Evolutionary conservation across 2,329 filamentous ascomycete genomes (phyloP).

Genomic region (Coniochaeta prunicola): DNA sequence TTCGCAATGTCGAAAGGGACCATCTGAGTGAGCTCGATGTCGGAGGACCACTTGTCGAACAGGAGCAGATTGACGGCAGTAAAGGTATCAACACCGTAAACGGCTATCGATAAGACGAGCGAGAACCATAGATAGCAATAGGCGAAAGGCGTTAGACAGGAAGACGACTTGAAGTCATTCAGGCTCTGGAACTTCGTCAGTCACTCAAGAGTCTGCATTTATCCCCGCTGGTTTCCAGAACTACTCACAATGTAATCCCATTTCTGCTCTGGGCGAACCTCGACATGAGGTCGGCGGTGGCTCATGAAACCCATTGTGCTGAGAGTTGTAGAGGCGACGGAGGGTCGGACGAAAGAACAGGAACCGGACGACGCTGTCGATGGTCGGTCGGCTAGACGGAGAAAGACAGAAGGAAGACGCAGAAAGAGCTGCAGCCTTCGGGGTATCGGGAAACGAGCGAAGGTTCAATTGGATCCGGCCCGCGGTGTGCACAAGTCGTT

Average conservation of each 20-base stretch:
- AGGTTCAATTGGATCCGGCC: slow-evolving; percentile 11
- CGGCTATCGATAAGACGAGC: slow-evolving; percentile 68
- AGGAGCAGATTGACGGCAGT: slow-evolving; percentile 85
- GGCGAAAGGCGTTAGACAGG: slow-evolving; percentile 68
- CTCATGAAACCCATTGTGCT: slow-evolving; percentile 59
- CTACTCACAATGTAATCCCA: slow-evolving; percentile 83
- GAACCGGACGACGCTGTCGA: slow-evolving; percentile 15
- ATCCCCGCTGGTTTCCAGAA: neutral
- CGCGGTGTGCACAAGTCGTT: slow-evolving; percentile 22
- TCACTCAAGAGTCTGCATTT: neutral
- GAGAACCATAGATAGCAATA: slow-evolving; percentile 83
- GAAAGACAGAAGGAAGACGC: slow-evolving; percentile 10
- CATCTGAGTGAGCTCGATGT: slow-evolving; percentile 62
- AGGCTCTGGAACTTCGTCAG: slow-evolving; percentile 30
- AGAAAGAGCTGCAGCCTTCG: slow-evolving; percentile 11
- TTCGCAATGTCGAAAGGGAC: slow-evolving; percentile 74
- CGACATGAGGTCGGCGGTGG: slow-evolving; percentile 51
- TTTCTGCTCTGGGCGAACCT: slow-evolving; percentile 75
- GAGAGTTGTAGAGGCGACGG: slow-evolving; percentile 4
- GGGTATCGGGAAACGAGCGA: slow-evolving; percentile 13
- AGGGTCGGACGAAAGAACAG: slow-evolving; percentile 5
- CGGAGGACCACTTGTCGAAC: slow-evolving; percentile 82
- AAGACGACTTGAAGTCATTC: slow-evolving; percentile 75
- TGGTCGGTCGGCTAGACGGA: slow-evolving; percentile 7
- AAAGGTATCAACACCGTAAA: slow-evolving; percentile 87